Evolutionary conservation across 1,284 basidiomycete species (phyloP), one percentile per base, ranked within the genome.

Genomic region (Porodaedalea pini): DNA sequence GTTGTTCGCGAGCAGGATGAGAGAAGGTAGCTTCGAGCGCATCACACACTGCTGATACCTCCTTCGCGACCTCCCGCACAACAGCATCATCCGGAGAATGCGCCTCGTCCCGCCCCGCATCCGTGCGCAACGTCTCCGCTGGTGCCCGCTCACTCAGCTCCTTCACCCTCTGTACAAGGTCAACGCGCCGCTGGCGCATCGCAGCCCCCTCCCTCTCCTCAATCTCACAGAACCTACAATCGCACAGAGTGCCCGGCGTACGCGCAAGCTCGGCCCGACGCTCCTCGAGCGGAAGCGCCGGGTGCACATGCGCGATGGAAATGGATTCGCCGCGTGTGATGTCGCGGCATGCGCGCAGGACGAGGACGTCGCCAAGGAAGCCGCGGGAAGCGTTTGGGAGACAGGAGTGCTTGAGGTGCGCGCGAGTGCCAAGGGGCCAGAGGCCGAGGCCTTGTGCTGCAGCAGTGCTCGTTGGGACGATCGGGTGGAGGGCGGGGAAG

Each of bases 121-220:
- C 58, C 2, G 58, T 60, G 10, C 58, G 54, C 17, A 60, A 31
- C 25, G 17, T 39, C 32, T 60, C 54, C 13, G 58, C 29, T 0
- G 58, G 58, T 10, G 54, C 58, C 31, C 53, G 39, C 19, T 52
- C 49, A 13, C 54, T 56, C 10, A 60, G 39, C 13, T 34, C 50
- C 32, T 56, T 60, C 27, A 60, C 58, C 8, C 45, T 11, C 21
- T 60, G 40, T 3, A 60, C 54, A 17, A 60, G 54, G 15, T 56
- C 48, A 7, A 56, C 58, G 27, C 58, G 58, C 6, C 27, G 53
- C 25, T 49, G 34, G 17, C 54, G 54, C 37, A 52, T 25, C 11
- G n/a, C 50, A 17, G 29, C 4, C 4, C 58, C 58, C 32, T 60
- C 58, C 21, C 47, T 34, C 23, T 51, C 58, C 48, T 60, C 58